phyloP scores from a whole-genome alignment of 1,139 yeast genomes.

The Yamadazyma aaseri region DNA sequence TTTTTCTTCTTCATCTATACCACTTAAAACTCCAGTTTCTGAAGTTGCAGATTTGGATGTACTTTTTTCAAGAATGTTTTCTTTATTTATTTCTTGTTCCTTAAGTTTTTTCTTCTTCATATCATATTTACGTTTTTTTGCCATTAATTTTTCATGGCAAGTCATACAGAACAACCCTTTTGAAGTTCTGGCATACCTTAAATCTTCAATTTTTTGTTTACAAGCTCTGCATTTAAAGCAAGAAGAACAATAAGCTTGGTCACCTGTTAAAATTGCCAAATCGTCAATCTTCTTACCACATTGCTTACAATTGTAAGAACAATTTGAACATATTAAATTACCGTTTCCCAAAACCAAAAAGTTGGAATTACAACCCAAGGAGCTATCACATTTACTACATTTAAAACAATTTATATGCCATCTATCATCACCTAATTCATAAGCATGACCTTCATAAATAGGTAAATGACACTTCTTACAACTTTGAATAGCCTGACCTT shows the following conservation, averaged over 20 bases:
- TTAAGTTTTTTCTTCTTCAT: slow-evolving; percentile 33
- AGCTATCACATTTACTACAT: slow-evolving; percentile 78
- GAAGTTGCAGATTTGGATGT: slow-evolving; percentile 7
- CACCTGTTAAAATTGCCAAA: slow-evolving; percentile 93
- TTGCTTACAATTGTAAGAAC: slow-evolving; percentile 85
- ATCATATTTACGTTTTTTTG: slow-evolving; percentile 58
- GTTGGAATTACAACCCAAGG: slow-evolving; percentile 83
- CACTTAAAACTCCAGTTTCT: slow-evolving; percentile 5
- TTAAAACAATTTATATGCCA: slow-evolving; percentile 95
- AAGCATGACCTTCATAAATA: slow-evolving; percentile 75
- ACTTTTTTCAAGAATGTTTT: slow-evolving; percentile 17
- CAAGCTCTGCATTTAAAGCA: slow-evolving; percentile 93
- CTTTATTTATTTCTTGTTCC: slow-evolving; percentile 7
- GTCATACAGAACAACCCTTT: slow-evolving; percentile 92
- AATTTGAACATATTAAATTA: slow-evolving; percentile 81
- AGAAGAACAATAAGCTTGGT: slow-evolving; percentile 87
- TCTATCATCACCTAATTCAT: slow-evolving; percentile 83
- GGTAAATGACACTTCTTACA: slow-evolving; percentile 46
- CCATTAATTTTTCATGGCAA: slow-evolving; percentile 85
- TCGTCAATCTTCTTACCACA: slow-evolving; percentile 92
- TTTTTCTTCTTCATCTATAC: slow-evolving; percentile 13
- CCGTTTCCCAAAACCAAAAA: slow-evolving; percentile 93
- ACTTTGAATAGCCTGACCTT: slow-evolving; percentile 21
- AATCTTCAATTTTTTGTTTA: slow-evolving; percentile 81
- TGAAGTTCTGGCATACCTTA: slow-evolving; percentile 89